Evolutionary conservation across 768 basidiomycete genomes (phyloP).

Genomic region (Boletus insuetus): DNA sequence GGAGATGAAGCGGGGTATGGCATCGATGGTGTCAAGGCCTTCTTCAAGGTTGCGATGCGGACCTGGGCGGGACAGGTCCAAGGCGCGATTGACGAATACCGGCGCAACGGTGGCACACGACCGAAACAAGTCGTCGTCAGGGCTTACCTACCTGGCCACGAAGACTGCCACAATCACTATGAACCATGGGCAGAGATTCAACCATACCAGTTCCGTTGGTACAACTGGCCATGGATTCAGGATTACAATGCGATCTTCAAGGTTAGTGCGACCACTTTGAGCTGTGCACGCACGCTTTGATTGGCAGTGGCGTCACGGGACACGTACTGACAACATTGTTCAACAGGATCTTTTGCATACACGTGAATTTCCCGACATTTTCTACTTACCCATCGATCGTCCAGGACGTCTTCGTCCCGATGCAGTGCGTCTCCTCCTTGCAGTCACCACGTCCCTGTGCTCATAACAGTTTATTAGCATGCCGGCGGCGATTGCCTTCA

Average conservation of each 20-base stretch:
- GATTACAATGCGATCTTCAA: constrained; percentile 58
- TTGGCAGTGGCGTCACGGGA: background rate
- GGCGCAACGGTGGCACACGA: constrained; percentile 22
- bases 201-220: constrained; percentile 49
- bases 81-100: constrained; percentile 37
- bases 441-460: background rate
- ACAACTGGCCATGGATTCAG: constrained; percentile 64
- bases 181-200: constrained; percentile 46
- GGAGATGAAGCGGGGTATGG: constrained; percentile 41
- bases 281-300: no score
- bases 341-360: constrained; percentile 41
- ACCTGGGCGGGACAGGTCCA: constrained; percentile 56
- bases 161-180: constrained; percentile 52
- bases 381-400: constrained; percentile 58
- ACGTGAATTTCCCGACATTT: constrained; percentile 50
- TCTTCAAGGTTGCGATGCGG: constrained; percentile 58
- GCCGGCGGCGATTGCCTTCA: constrained; percentile 46
- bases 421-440: constrained; percentile 42
- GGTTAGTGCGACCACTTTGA: constrained; percentile 34
- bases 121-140: constrained; percentile 51
- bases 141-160: constrained; percentile 64
- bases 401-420: constrained; percentile 64
- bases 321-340: constrained; percentile 2
- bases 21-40: constrained; percentile 50
- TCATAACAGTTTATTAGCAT: constrained; percentile 32